Evolutionary conservation across 2,329 filamentous ascomycete genomes (phyloP).

Genomic region (Diplodia mutila): DNA sequence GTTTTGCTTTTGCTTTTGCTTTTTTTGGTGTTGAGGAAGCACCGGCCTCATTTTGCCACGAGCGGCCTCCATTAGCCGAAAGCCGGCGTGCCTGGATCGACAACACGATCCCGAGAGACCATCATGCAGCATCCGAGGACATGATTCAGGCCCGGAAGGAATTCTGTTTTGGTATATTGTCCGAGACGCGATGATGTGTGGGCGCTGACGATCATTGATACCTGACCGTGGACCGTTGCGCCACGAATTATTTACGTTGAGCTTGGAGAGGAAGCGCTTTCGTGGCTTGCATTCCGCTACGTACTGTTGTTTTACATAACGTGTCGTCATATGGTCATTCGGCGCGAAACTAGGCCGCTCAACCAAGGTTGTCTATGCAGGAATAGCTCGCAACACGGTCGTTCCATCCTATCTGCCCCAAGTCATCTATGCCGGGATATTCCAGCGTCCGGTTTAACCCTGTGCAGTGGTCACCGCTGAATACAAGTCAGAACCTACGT

Average conservation of each 20-base stretch:
- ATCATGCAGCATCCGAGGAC: not conserved
- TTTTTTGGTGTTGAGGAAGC: constrained; percentile 1
- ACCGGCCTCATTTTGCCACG: not conserved
- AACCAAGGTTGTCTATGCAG: not conserved
- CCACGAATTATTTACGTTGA: not conserved
- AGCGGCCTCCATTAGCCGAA: not conserved
- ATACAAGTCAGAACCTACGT: not conserved
- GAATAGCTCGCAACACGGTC: constrained; percentile 2
- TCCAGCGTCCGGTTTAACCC: not conserved
- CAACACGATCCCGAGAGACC: not conserved
- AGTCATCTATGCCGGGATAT: constrained; percentile 1
- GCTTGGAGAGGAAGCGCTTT: not conserved
- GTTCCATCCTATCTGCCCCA: constrained; percentile 6
- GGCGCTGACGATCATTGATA: not conserved
- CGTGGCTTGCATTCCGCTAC: not conserved
- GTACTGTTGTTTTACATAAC: too few species aligned
- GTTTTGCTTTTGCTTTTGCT: too few species aligned
- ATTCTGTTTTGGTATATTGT: not conserved
- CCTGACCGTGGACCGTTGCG: not conserved
- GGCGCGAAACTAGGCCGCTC: not conserved
- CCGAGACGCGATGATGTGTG: not conserved
- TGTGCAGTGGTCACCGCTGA: constrained; percentile 1
- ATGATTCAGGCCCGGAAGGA: not conserved
- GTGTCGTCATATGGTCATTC: not conserved
- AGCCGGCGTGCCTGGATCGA: not conserved